Base-by-base conservation (phyloP, 1,284 basidiomycete genomes). In the Trichosporon faecale region DNA sequence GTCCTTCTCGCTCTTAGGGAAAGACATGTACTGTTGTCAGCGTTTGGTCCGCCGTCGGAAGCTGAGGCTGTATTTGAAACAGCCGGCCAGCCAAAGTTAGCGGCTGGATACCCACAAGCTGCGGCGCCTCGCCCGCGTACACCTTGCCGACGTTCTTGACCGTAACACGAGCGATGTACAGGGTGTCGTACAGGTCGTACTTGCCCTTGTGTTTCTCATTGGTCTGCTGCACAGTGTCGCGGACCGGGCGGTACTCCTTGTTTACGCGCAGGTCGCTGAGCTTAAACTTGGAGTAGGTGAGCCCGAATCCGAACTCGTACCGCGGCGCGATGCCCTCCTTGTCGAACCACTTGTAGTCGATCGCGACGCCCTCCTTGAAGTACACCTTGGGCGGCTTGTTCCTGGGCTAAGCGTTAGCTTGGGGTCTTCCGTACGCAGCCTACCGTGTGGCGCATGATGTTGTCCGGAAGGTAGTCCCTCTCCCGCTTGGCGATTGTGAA, bases 311-410 rank as follows among this genome's bases (percentile, higher is more conserved):
- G 70, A 86, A 86, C 65, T 83, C 82, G 75, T 76, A 86, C 1
- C 84, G 77, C 23, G 86, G 85, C 12, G 74, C 73, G 70, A 84
- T 83, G 71, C 78, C 73, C 60, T 84, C 76, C 55, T 76, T 72
- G 71, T 86, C 85, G 72, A 86, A 86, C 80, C 82, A 84, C 71
- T 80, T 82, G 78, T 85, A 85, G 70, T 82, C 82, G 76, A 86
- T 81, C 27, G 83, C 78, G 46, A 84, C 70, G 29, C 84, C 82
- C 72, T 86, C 85, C 57, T 76, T 71, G 70, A 81, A 82, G 27
- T 73, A 65, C 12, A 76, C 66, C 18, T 77, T 75, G 6, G 79
- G 78, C 23, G 75, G 33, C 37, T 64, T 66, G 33, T 70, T 35
- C 55, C 64, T 68, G 2, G 68, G 63, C 70, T 72, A 33, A 0